Conservation (phyloP, 2,329 filamentous ascomycete genomes). For the Myriosclerotinia scirpicola region DNA sequence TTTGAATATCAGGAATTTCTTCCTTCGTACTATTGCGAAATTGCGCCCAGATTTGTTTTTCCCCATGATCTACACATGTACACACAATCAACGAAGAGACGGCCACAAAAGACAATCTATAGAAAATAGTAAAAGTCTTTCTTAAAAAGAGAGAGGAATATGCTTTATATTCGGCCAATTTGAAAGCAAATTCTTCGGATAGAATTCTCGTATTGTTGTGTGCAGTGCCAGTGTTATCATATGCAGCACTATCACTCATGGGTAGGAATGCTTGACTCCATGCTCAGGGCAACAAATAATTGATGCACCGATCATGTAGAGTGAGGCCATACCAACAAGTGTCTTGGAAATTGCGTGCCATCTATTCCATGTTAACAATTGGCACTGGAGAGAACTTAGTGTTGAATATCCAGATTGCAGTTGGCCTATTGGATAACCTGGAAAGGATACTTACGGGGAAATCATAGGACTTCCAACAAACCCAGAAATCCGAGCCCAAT, state of each 20-base stretch:
- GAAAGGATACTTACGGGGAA: slow-evolving; percentile 43
- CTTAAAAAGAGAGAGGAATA: slow-evolving; percentile 73
- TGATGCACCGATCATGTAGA: slow-evolving; percentile 59
- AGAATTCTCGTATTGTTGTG: slow-evolving; percentile 68
- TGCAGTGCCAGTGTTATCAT: slow-evolving; percentile 64
- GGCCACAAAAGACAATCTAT: slow-evolving; percentile 70
- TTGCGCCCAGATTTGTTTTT: slow-evolving; percentile 56
- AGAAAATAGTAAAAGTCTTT: slow-evolving; percentile 68
- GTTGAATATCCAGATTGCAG: no score
- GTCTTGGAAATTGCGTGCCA: slow-evolving; percentile 76
- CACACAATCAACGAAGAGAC: slow-evolving; percentile 68
- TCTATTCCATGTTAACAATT: neutral
- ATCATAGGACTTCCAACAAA: slow-evolving; percentile 45
- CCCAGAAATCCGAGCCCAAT: slow-evolving; percentile 66
- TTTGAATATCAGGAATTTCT: slow-evolving; percentile 12
- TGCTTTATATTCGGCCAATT: slow-evolving; percentile 63
- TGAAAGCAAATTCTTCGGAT: slow-evolving; percentile 60
- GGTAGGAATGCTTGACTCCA: slow-evolving; percentile 54
- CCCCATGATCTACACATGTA: slow-evolving; percentile 64
- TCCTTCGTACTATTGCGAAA: slow-evolving; percentile 9
- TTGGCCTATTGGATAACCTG: neutral
- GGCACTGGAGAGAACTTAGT: neutral
- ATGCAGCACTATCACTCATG: slow-evolving; percentile 69
- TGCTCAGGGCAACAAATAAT: slow-evolving; percentile 58
- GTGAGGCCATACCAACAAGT: slow-evolving; percentile 63